Evolutionary conservation across 1,284 basidiomycete genomes (phyloP), one percentile per base, ranked within the genome.

Genomic region (Polyporus tsugae): DNA sequence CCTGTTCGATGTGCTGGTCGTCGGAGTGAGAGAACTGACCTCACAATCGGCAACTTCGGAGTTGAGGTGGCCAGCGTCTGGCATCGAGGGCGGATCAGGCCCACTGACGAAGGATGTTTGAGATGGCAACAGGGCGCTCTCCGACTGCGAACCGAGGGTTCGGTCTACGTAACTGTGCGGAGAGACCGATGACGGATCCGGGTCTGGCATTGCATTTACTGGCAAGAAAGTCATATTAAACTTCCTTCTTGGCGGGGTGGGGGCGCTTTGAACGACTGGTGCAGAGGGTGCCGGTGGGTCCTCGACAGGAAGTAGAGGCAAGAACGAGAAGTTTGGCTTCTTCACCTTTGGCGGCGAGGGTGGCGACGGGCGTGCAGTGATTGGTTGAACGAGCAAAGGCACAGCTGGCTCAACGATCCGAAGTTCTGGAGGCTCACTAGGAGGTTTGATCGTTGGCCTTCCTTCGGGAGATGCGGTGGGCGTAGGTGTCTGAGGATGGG

Each of bases 151-250:
- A 35, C 35, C 19, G 29, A 46, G 3, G 61, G 22, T 29, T 46
- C n/a, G n/a, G 52, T 49, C 35, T 25, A 62, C 42, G 60, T 17
- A 17, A 57, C 55, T 60, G 60, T 44, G 58, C 36, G 44, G n/a
- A 11, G 66, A 29, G 17, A 13, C n/a, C 17, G 67, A 38, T 36
- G 67, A 22, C 22, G 70, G 35, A n/a, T 66, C 60, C 7, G 33
- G 41, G 7, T 72, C 73, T 2, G 66, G 70, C 6, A 49, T 36
- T n/a, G 74, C 74, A 36, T 76, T 69, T 10, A 79, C 71, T 3
- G 77, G 75, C 15, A 78, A 44, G 68, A 79, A 79, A 0, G 73
- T 73, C 76, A 79, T 78, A 64, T 77, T 79, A 62, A 78, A 70
- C 53, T 69, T 72, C 64, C 71, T 72, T 60, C 70, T 70, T 22